Evolutionary conservation across 805 yeast species (phyloP), one percentile per base, ranked within the genome.

Genomic region (Sugiyamaella smithiae): DNA sequence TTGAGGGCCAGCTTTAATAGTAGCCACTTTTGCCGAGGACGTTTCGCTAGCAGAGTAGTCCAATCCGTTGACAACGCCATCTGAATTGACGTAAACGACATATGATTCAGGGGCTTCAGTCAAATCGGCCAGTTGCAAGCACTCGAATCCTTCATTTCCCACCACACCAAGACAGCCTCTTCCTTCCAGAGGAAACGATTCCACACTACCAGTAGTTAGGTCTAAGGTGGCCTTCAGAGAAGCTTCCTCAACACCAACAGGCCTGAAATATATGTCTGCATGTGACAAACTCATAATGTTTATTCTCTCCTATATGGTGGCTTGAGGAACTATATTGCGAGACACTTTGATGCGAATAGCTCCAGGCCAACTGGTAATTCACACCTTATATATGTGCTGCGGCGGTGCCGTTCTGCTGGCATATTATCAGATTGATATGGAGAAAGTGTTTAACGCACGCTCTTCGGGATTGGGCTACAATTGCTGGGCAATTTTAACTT

Each of bases 161-260:
- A 29, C 6, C 2, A 56, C 40, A 8, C 59, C 59, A 33, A 56
- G 16, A 29, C 57, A 55, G 6, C 51, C 57, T 6, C 31, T 33
- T 4, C 57, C 59, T 6, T 51, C 35, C 33, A 46, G 46, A 11
- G 37, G 32, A 9, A 3, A 9, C 20, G 38, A 35, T 19, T 35
- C 22, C 7, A 32, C 37, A 16, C 12, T 12, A n/a, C 38, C 38
- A 16, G 38, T n/a, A 19, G 38, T 19, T 14, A 35, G 12, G 22
- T 35, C 38, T 5, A 35, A 19, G 12, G 22, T 19, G 9, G 38
- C 38, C 20, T 35, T 35, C 12, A 35, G 38, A 6, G 20, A 35
- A 4, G 38, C 16, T 12, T 14, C 38, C 12, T 19, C 20, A 14
- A 20, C 19, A 5, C 38, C 38, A 32, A 38, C 12, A 2, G 50